Evolutionary conservation across 306 rosid species (phyloP), one percentile per base, ranked within the genome.

Genomic region (Luffa acutangula): DNA sequence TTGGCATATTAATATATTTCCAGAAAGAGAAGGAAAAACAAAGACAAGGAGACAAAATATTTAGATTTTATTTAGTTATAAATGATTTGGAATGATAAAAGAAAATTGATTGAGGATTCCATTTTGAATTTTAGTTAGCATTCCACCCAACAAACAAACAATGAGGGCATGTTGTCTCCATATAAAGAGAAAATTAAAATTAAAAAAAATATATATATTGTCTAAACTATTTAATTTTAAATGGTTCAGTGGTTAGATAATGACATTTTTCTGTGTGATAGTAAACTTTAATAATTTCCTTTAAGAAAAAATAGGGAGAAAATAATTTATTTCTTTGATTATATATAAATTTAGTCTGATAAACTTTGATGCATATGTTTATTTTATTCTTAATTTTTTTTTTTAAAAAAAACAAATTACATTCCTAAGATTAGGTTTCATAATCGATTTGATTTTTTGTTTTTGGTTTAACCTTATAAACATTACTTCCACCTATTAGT

Each of bases 111-210:
- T 73, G 59, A 48, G 31, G 78, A 73, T 73, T 45, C 78, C 60
- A 48, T 72, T 73, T 73, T 73, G 58, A 73, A 73, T 25, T 49
- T 73, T 33, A 73, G 78, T 73, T 49, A 48, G 45, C 59, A 48
- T 73, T 73, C 31, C 78, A 73, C 62, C 78, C 60, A 73, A 73
- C 78, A 33, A 73, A 73, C 45, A 73, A 73, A 49, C 78, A 73
- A 73, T 49, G 62, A 73, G 78, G 78, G 62, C 46, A 73, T 49
- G 78, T 48, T 73, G 78, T 73, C 78, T 51, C 78, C 60, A 49
- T 25, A 51, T 51, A 74, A 74, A 51, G 46, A 74, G 33, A 74
- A 74, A 74, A 6, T 14, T 25, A 25, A 25, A 25, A 25, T 25
- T 25, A 25, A 25, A 25, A 25, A 25, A 25, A 25, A 25, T 0